Evolutionary conservation across 2,329 filamentous ascomycete species (phyloP).

Genomic region (Penicillium sp.): DNA sequence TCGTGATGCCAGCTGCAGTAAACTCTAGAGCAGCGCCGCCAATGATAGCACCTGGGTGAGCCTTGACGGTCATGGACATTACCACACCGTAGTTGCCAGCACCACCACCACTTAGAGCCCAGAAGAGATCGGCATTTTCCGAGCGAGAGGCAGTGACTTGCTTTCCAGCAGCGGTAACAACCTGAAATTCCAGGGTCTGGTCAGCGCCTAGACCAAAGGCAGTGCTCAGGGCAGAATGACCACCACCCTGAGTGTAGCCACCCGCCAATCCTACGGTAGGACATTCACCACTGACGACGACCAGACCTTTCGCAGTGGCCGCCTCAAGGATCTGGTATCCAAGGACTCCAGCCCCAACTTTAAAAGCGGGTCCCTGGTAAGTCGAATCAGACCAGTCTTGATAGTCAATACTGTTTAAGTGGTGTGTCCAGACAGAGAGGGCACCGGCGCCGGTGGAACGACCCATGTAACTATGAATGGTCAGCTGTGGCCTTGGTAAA

Average conservation of each 20-base stretch:
- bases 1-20: slow-evolving; percentile 30
- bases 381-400: slow-evolving; percentile 36
- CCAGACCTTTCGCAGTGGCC: slow-evolving; percentile 48
- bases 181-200: slow-evolving; percentile 44
- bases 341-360: slow-evolving; percentile 55
- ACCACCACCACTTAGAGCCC: slow-evolving; percentile 33
- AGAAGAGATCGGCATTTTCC: slow-evolving; percentile 35
- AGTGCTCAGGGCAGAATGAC: slow-evolving; percentile 56
- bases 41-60: slow-evolving; percentile 43
- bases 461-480: slow-evolving; percentile 39
- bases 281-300: slow-evolving; percentile 56
- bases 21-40: slow-evolving; percentile 50
- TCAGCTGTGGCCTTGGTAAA: background rate
- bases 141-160: slow-evolving; percentile 25
- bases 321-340: slow-evolving; percentile 52
- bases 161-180: slow-evolving; percentile 25
- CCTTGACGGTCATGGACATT: slow-evolving; percentile 55
- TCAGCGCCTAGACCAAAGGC: slow-evolving; percentile 61
- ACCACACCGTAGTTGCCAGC: slow-evolving; percentile 61
- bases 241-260: slow-evolving; percentile 62
- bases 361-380: slow-evolving; percentile 55
- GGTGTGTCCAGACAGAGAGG: slow-evolving; percentile 35
- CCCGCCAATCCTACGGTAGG: slow-evolving; percentile 60
- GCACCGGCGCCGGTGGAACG: slow-evolving; percentile 61
- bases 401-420: slow-evolving; percentile 31